A percentile compares a stretch with the other conserved stretches of the same genome.
These are phyloP conservation scores for Cyanodermella asteris DNA, from an alignment of 2,329 filamentous ascomycete species.

Conservation along the genomic window DNA sequence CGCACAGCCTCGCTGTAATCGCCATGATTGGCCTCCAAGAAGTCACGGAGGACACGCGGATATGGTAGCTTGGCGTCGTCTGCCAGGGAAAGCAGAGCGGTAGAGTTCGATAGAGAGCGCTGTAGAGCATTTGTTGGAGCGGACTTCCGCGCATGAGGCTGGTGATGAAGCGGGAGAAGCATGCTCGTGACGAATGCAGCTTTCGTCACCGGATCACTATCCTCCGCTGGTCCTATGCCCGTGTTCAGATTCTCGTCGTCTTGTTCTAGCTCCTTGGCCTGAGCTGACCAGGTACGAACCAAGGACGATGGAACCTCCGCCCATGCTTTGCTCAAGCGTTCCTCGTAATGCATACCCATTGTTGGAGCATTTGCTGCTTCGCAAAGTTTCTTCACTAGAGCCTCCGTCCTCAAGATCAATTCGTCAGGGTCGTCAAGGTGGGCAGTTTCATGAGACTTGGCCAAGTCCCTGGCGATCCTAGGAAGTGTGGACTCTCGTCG, in stretches of 20 bases:
- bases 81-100: too few relatives aligned
- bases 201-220: conserved; percentile 45
- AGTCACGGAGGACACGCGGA: conserved; percentile 60
- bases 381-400: conserved; percentile 43
- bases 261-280: background rate
- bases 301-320: conserved; percentile 36
- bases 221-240: conserved; percentile 42
- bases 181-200: conserved; percentile 60
- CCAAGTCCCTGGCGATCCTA: conserved; percentile 49
- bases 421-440: conserved; percentile 45
- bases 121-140: conserved; percentile 6
- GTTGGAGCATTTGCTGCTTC: conserved; percentile 33
- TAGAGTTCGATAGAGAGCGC: conserved; percentile 2
- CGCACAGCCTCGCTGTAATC: conserved; percentile 46
- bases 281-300: conserved; percentile 9
- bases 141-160: conserved; percentile 20
- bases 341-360: conserved; percentile 34
- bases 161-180: conserved; percentile 59
- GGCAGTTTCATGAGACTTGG: conserved; percentile 32
- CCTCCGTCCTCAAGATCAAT: conserved; percentile 55
- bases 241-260: conserved; percentile 11
- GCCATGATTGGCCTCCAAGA: conserved; percentile 58
- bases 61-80: too few relatives aligned
- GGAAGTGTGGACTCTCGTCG: conserved; percentile 41
- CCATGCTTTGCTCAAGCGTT: conserved; percentile 32